phyloP scores from a whole-genome alignment of 2,329 filamentous ascomycete genomes.

The Laburnicola sp. region DNA sequence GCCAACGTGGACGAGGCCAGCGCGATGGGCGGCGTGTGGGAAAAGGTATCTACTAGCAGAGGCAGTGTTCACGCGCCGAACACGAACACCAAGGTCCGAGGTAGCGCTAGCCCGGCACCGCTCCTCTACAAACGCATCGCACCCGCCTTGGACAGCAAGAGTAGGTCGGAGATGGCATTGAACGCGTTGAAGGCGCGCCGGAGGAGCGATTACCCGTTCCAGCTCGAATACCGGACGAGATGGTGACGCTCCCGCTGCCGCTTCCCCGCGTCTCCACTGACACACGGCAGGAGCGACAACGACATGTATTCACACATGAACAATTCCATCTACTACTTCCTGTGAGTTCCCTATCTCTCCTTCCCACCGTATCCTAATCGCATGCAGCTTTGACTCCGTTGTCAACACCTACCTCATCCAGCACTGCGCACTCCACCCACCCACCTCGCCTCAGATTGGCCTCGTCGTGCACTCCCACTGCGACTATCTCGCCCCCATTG shows the following conservation, averaged over 20 bases:
- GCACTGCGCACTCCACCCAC: conserved; percentile 73
- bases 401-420: conserved; percentile 87
- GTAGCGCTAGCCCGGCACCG: too few species aligned
- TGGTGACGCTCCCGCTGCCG: conserved; percentile 61
- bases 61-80: too few species aligned
- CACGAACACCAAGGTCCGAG: too few species aligned
- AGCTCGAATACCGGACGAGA: conserved; percentile 81
- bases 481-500: conserved; percentile 80
- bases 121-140: too few species aligned
- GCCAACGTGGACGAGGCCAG: conserved; percentile 44
- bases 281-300: conserved; percentile 72
- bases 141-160: too few species aligned
- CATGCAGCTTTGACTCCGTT: conserved; percentile 75
- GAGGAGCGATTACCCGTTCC: conserved; percentile 76
- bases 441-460: conserved; percentile 71
- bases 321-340: conserved; percentile 82
- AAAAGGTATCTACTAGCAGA: background rate
- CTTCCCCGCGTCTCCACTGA: conserved; percentile 12
- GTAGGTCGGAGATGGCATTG: too few species aligned
- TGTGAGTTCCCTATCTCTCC: conserved; percentile 52
- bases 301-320: conserved; percentile 96
- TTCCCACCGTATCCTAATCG: too few species aligned
- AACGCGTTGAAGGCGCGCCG: too few species aligned
- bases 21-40: conserved; percentile 16
- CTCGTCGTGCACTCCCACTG: conserved; percentile 84